Percentiles rank a stretch among this genome's conserved stretches.
These are phyloP conservation scores for Dactylellina parvicollis DNA, from an alignment of 2,329 filamentous ascomycete species.

Conservation along the genomic window DNA sequence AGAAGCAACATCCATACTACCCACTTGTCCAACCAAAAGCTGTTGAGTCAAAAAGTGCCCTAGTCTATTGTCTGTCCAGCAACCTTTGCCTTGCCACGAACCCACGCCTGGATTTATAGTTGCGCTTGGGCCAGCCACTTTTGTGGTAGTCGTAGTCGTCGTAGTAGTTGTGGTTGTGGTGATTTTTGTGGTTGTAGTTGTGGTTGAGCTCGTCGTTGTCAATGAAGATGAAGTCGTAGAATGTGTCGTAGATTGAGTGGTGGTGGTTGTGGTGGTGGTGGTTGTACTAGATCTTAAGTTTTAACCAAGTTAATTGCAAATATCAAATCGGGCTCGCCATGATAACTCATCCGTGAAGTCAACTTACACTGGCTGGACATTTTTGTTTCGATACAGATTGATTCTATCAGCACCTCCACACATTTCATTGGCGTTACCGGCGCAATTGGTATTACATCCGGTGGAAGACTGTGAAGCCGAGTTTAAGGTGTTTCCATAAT, in stretches of 20 bases:
- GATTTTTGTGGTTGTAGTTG: too few relatives aligned
- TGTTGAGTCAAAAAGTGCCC: slow-evolving; percentile 17
- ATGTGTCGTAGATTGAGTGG: too few relatives aligned
- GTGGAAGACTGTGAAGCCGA: not conserved
- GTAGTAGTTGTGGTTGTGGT: too few relatives aligned
- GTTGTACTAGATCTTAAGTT: too few relatives aligned
- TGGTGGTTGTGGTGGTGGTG: too few relatives aligned
- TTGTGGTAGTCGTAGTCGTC: slow-evolving; percentile 12
- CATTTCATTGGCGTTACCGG: slow-evolving; percentile 13
- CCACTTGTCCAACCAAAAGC: slow-evolving; percentile 8
- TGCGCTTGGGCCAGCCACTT: not conserved
- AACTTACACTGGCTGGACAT: too few relatives aligned
- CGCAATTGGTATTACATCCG: slow-evolving; percentile 16
- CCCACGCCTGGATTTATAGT: slow-evolving; percentile 17
- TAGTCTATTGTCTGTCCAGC: slow-evolving; percentile 6
- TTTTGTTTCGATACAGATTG: slow-evolving; percentile 11
- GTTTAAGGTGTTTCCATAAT: slow-evolving; percentile 12
- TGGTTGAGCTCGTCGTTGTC: too few relatives aligned
- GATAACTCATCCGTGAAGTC: too few relatives aligned
- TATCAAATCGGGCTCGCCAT: too few relatives aligned
- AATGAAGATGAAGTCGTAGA: too few relatives aligned
- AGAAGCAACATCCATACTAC: slow-evolving; percentile 18
- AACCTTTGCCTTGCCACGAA: slow-evolving; percentile 14
- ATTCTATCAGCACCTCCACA: slow-evolving; percentile 9
- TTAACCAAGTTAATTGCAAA: too few relatives aligned